Evolutionary conservation across 257 asterid species (phyloP).

Genomic region (Rubia yunnanensis): DNA sequence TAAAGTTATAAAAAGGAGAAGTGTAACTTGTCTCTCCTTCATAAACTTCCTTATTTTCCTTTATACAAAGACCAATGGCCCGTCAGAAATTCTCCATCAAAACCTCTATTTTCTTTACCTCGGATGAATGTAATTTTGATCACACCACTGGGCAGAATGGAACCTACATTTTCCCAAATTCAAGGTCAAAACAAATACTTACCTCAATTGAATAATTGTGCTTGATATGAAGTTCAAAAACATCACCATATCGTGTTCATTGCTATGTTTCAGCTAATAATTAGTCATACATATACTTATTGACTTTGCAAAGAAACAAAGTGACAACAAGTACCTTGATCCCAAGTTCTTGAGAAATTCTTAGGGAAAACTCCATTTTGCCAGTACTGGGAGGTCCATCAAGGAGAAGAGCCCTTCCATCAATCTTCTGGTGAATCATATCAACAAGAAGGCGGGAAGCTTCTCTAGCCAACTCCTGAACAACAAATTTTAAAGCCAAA

Average conservation of each 20-base stretch:
- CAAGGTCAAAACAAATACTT: not conserved
- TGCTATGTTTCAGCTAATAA: not conserved
- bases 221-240: not conserved
- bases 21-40: no score
- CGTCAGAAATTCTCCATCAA: conserved; percentile 89
- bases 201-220: not conserved
- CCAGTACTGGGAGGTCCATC: conserved; percentile 99
- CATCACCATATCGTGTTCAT: not conserved
- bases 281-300: not conserved
- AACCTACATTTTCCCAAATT: conserved; percentile 30
- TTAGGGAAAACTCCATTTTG: conserved; percentile 91
- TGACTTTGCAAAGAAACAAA: not conserved
- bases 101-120: conserved; percentile 93
- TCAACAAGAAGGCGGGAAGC: conserved; percentile 86
- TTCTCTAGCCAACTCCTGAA: conserved; percentile 88
- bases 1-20: not conserved
- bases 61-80: no score
- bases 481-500: conserved; percentile 92
- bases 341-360: conserved; percentile 90
- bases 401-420: conserved; percentile 70
- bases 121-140: conserved; percentile 91
- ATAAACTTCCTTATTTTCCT: no score
- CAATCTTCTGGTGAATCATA: conserved; percentile 97
- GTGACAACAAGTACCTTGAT: conserved; percentile 50
- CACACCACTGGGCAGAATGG: no score